Percentiles rank a stretch among this genome's conserved stretches.
phyloP scores from a whole-genome alignment of 768 basidiomycete species.

The Lactarius trivialis region DNA sequence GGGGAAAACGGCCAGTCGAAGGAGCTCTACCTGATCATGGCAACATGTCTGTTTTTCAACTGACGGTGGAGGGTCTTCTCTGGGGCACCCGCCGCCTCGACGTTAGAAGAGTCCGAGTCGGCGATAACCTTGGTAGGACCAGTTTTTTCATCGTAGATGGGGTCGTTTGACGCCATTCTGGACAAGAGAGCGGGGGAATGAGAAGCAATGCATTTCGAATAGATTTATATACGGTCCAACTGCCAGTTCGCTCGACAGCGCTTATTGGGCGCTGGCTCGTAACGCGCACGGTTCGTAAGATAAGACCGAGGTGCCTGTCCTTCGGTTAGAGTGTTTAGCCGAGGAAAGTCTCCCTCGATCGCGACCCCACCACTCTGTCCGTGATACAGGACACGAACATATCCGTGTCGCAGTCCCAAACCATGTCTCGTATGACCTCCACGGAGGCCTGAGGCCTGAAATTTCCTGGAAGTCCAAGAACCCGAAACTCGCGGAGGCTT shows the following conservation, averaged over 20 bases:
- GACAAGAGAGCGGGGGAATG: slow-evolving; percentile 19
- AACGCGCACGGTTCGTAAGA: no score
- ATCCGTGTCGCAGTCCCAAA: neutral
- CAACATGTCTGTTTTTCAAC: slow-evolving; percentile 59
- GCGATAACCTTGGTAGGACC: neutral
- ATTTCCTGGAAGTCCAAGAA: neutral
- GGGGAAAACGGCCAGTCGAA: neutral
- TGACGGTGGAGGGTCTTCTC: slow-evolving; percentile 26
- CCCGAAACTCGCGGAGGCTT: neutral
- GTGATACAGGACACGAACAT: neutral
- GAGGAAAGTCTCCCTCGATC: neutral
- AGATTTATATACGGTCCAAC: neutral
- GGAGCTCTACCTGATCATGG: slow-evolving; percentile 61
- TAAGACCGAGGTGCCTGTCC: no score
- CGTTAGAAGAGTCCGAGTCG: neutral
- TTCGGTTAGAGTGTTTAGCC: neutral
- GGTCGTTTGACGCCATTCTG: slow-evolving; percentile 23
- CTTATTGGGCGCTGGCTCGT: no score
- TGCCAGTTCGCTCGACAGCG: neutral
- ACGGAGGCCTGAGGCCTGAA: neutral
- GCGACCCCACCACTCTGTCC: neutral
- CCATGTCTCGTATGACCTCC: neutral
- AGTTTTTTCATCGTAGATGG: slow-evolving; percentile 12
- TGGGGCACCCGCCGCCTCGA: neutral
- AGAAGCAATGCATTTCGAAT: neutral